phyloP scores from a whole-genome alignment of 2,329 filamentous ascomycete species.

The Ramularia endophylla region DNA sequence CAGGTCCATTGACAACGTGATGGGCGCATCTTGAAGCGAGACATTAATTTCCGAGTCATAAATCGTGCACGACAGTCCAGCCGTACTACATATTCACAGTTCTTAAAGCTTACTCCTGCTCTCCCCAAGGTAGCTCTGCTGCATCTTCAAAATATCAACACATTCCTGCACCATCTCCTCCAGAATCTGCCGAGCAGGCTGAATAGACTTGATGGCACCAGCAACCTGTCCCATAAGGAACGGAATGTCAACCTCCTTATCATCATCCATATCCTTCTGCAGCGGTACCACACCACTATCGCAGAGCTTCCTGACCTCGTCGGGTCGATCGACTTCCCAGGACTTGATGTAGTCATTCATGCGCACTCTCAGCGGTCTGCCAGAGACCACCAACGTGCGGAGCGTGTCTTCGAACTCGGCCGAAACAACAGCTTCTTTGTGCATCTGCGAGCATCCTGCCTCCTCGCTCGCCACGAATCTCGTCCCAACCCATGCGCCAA shows the following conservation, averaged over 20 bases:
- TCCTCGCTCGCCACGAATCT: constrained; percentile 80
- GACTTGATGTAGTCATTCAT: constrained; percentile 75
- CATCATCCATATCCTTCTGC: constrained; percentile 74
- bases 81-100: no score
- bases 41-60: no score
- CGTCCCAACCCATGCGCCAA: constrained; percentile 91
- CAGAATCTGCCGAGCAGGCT: constrained; percentile 81
- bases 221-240: constrained; percentile 94
- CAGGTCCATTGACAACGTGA: no score
- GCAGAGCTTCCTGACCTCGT: constrained; percentile 69
- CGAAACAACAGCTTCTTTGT: constrained; percentile 78
- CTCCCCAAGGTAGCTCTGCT: constrained; percentile 52
- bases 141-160: constrained; percentile 58
- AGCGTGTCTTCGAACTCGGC: constrained; percentile 75
- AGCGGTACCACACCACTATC: constrained; percentile 73
- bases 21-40: no score
- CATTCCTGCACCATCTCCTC: constrained; percentile 81
- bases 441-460: constrained; percentile 71
- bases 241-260: constrained; percentile 75
- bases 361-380: constrained; percentile 72
- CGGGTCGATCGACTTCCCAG: constrained; percentile 68
- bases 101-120: constrained; percentile 36
- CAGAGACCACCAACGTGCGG: constrained; percentile 74
- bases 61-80: no score
- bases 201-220: constrained; percentile 66